Base-by-base conservation (phyloP, 768 basidiomycete genomes). In the Daedaleopsis sinensis region DNA sequence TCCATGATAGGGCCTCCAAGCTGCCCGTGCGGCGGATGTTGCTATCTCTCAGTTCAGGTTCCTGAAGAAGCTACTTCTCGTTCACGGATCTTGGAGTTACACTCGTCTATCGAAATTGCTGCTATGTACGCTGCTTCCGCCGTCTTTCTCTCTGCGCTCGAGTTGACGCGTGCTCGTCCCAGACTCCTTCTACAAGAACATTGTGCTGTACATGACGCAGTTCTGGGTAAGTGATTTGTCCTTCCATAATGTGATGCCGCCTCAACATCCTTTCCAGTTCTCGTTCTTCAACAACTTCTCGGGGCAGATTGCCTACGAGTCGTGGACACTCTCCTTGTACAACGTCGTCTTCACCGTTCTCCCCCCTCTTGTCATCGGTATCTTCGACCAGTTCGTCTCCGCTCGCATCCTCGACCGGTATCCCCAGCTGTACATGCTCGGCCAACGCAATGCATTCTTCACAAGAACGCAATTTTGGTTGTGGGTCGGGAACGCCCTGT, bases 221-320 rank as follows among this genome's bases (percentile, higher is more conserved):
- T 98, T 98, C 74, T 98, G 96, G 95, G 96, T 95, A 74, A 23
- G 83, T 63, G 1, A 6, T 10, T 2, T 10, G 4, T n/a, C 21
- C 19, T 1, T 16, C n/a, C 57, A 38, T 35, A 23, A 27, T 37
- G 18, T 42, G 19, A 42, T 21, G 13, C 7, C 43, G 39, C 1
- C 21, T 59, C 66, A 54, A 69, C 47, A 12, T 43, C 18, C 18
- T 3, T 18, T 12, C 27, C 37, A 98, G 96, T 99, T 87, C 75
- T 97, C 97, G 11, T 96, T 98, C 81, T 93, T 96, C 84, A 99
- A 98, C 82, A 97, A 96, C 70, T 98, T 97, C 79, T 99, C 97
- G 0, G 97, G 97, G 19, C 97, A 98, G 74, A 96, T 98, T 63
- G 92, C 94, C 53, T 96, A 95, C 72, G 97, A 99, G 77, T 97